These are phyloP conservation scores for Coemansia sp. DNA, from an alignment of 192 early-diverging fungal genomes.

Conservation along the genomic window DNA sequence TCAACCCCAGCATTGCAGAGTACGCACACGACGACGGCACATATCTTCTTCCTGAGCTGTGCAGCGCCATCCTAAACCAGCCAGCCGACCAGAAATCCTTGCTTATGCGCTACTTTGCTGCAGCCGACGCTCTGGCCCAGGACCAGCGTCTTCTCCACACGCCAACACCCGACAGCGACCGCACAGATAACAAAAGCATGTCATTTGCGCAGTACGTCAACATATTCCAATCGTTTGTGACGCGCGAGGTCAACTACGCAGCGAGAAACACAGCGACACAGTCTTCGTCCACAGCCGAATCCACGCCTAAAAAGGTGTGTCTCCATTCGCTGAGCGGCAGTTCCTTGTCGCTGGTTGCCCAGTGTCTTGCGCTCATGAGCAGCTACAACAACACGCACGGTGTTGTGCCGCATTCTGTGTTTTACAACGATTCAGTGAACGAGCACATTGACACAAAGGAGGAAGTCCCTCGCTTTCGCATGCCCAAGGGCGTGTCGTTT, in stretches of 20 bases:
- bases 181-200: background rate
- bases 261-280: conserved; percentile 11
- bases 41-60: conserved; percentile 45
- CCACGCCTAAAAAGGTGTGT: conserved; percentile 27
- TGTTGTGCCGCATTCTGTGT: conserved; percentile 62
- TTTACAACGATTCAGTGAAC: conserved; percentile 72
- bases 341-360: conserved; percentile 29
- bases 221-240: conserved; percentile 44
- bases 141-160: background rate
- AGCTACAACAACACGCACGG: conserved; percentile 59
- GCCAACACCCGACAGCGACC: background rate
- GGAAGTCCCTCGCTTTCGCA: conserved; percentile 70
- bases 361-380: conserved; percentile 54
- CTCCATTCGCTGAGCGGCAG: conserved; percentile 26
- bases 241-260: conserved; percentile 27
- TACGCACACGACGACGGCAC: conserved; percentile 25
- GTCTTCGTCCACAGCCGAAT: conserved; percentile 13
- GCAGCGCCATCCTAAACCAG: conserved; percentile 35
- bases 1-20: conserved; percentile 44
- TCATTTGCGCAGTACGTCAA: conserved; percentile 25
- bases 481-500: conserved; percentile 67
- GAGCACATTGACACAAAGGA: conserved; percentile 74
- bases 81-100: conserved; percentile 21
- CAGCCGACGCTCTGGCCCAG: background rate
- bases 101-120: conserved; percentile 45